Evolutionary conservation across 192 early-diverging fungal genomes (phyloP).

Genomic region (Podila epigama): DNA sequence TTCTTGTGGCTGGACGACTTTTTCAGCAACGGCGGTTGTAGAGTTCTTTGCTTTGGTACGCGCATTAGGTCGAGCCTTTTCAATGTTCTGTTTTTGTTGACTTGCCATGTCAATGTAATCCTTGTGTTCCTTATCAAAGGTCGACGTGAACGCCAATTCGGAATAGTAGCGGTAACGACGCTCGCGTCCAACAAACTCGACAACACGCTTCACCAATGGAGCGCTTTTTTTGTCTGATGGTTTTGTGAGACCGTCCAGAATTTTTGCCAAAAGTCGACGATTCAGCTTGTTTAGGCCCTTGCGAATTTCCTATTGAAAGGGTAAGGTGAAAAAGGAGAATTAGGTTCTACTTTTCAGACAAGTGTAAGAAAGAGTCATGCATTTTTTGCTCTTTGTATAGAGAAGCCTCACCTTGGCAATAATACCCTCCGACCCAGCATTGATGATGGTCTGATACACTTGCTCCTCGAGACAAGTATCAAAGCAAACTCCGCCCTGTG

Average conservation of each 20-base stretch:
- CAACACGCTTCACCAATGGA: conserved; percentile 47
- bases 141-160: conserved; percentile 29
- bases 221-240: conserved; percentile 31
- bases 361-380: neutral
- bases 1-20: neutral
- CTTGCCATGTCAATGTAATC: conserved; percentile 28
- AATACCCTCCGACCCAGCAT: conserved; percentile 58
- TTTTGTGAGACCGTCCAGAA: conserved; percentile 54
- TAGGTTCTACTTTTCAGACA: neutral
- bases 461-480: conserved; percentile 72
- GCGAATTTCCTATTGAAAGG: conserved; percentile 46
- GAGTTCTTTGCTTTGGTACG: neutral
- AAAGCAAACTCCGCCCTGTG: conserved; percentile 54
- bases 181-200: conserved; percentile 71
- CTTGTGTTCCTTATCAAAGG: conserved; percentile 28
- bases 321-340: neutral
- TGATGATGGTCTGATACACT: conserved; percentile 62
- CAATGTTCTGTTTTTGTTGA: neutral
- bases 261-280: conserved; percentile 55
- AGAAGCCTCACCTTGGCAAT: conserved; percentile 52
- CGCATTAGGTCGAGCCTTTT: too few species aligned
- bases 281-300: conserved; percentile 60
- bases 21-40: neutral
- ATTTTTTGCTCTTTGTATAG: neutral
- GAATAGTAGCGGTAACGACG: conserved; percentile 71